phyloP scores from a whole-genome alignment of 2,329 filamentous ascomycete genomes.

The Acarospora socialis region DNA sequence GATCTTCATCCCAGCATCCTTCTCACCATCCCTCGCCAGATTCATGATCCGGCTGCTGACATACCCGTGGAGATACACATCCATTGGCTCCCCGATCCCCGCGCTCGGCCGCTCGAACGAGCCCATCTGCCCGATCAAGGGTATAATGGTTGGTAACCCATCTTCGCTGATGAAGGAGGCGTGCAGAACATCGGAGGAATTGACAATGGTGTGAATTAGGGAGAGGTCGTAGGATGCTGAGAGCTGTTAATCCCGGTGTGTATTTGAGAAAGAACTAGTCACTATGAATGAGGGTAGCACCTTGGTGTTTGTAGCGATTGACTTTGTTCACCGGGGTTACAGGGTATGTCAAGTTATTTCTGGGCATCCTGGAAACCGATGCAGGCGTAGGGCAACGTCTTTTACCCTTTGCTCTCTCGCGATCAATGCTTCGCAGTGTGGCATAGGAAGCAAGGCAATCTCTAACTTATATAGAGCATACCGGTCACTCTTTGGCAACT shows the following conservation, averaged over 20 bases:
- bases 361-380: too few relatives aligned
- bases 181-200: constrained; percentile 59
- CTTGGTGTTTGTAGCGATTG: constrained; percentile 51
- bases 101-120: constrained; percentile 51
- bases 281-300: constrained; percentile 25
- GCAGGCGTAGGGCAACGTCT: too few relatives aligned
- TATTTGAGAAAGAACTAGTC: constrained; percentile 1
- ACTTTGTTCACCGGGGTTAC: constrained; percentile 50
- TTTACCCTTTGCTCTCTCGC: too few relatives aligned
- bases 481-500: too few relatives aligned
- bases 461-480: too few relatives aligned
- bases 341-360: constrained; percentile 43
- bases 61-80: constrained; percentile 75
- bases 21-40: constrained; percentile 31
- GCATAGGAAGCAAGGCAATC: too few relatives aligned
- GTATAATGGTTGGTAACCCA: constrained; percentile 62
- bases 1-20: constrained; percentile 26
- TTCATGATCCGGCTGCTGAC: constrained; percentile 66
- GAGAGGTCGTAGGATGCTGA: constrained; percentile 56
- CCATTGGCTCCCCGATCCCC: constrained; percentile 48
- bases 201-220: constrained; percentile 62
- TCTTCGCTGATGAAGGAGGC: constrained; percentile 56
- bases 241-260: background rate
- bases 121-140: constrained; percentile 76
- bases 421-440: too few relatives aligned